These are phyloP conservation scores for Globisporangium nagaii DNA, from an alignment of 352 stramenopile genomes.

Conservation along the genomic window DNA sequence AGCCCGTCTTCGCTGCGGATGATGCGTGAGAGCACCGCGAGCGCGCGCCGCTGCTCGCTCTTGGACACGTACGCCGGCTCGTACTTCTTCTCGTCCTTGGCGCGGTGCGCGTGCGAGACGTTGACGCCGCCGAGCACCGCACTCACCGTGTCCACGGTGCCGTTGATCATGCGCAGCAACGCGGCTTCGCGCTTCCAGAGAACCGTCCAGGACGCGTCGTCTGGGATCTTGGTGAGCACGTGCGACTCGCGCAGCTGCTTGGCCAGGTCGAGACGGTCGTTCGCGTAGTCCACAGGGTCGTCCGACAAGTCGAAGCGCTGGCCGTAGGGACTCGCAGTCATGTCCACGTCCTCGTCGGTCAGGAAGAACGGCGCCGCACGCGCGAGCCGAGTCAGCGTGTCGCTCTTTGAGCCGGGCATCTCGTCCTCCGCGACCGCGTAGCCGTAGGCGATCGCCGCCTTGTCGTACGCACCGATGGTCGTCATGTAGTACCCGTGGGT, in stretches of 20 bases:
- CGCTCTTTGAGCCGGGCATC: slow-evolving; percentile 36
- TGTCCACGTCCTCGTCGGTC: slow-evolving; percentile 47
- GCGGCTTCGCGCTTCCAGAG: slow-evolving; percentile 46
- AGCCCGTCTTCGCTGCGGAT: slow-evolving; percentile 38
- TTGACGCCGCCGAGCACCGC: slow-evolving; percentile 58
- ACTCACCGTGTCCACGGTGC: slow-evolving; percentile 24
- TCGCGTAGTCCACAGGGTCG: slow-evolving; percentile 48
- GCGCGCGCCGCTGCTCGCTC: slow-evolving; percentile 27
- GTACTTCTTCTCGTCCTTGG: slow-evolving; percentile 26
- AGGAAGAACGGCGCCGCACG: slow-evolving; percentile 49
- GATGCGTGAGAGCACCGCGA: slow-evolving; percentile 35
- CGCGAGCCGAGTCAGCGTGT: slow-evolving; percentile 31
- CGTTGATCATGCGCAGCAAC: slow-evolving; percentile 37
- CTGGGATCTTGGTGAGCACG: slow-evolving; percentile 29
- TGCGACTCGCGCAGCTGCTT: slow-evolving; percentile 29
- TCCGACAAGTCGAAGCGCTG: slow-evolving; percentile 57
- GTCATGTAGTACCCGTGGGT: slow-evolving; percentile 68
- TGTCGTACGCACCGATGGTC: slow-evolving; percentile 70
- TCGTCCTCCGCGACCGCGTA: slow-evolving; percentile 53
- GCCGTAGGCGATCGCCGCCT: slow-evolving; percentile 80
- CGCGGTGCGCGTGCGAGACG: slow-evolving; percentile 47
- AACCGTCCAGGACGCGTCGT: slow-evolving; percentile 46
- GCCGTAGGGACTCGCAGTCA: slow-evolving; percentile 37
- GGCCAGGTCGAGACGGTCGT: slow-evolving; percentile 48
- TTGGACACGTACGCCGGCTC: slow-evolving; percentile 24